Conservation (phyloP, 148 eudicot genomes). For the Agrostemma githago region DNA sequence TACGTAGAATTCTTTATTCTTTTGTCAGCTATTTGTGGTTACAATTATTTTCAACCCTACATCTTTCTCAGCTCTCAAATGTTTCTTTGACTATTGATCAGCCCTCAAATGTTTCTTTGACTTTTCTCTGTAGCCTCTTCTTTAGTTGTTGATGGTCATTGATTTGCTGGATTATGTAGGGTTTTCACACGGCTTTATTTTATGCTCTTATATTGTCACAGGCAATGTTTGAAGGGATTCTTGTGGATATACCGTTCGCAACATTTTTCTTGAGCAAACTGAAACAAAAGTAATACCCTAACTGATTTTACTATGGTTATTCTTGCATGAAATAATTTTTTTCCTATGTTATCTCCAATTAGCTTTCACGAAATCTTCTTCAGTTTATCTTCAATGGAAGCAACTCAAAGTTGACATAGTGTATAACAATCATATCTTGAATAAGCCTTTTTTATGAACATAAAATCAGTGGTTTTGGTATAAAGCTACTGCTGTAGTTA, state of each 20-base stretch:
- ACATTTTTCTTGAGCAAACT: constrained; percentile 98
- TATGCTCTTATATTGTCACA: constrained; percentile 20
- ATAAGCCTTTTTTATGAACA: not conserved
- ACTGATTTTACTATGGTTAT: not conserved
- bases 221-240: constrained; percentile 99
- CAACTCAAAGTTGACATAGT: too few species aligned
- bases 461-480: not conserved
- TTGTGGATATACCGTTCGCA: constrained; percentile 97
- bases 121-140: not conserved
- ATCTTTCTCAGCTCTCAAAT: not conserved
- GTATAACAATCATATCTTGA: too few species aligned
- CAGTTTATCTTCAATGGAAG: too few species aligned
- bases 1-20: too few species aligned
- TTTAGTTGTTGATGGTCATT: not conserved
- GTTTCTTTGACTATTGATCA: not conserved
- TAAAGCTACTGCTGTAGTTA: not conserved
- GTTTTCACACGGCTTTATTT: not conserved
- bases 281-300: constrained; percentile 75
- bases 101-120: not conserved
- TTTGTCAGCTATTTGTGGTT: too few species aligned
- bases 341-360: too few species aligned
- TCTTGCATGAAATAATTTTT: not conserved
- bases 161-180: not conserved
- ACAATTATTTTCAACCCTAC: not conserved
- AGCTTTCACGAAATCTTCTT: not conserved